phyloP scores from a whole-genome alignment of 768 basidiomycete species.

The Pseudohyphozyma bogoriensis region DNA sequence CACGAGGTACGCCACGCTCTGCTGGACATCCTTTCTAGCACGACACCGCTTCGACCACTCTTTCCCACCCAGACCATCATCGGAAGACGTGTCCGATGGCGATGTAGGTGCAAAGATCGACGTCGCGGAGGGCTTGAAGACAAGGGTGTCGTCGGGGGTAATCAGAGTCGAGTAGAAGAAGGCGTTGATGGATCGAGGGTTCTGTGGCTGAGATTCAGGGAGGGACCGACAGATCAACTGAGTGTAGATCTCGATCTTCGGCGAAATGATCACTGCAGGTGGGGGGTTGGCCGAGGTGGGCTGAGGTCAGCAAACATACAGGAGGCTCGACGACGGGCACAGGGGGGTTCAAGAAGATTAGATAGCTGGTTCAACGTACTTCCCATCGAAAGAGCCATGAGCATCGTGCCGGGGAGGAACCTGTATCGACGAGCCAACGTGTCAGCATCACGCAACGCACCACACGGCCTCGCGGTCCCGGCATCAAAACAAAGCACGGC shows the following conservation, averaged over 20 bases:
- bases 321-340: no score
- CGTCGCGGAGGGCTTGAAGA: no score
- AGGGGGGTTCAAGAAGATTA: background rate
- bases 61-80: background rate
- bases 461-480: background rate
- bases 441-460: background rate
- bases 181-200: background rate
- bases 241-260: background rate
- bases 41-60: slow-evolving; percentile 10
- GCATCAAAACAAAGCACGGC: background rate
- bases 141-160: background rate
- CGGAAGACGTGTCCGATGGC: background rate
- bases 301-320: background rate
- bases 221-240: slow-evolving; percentile 8
- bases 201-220: no score
- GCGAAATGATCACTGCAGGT: slow-evolving; percentile 7
- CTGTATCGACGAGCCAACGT: background rate
- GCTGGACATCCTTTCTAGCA: background rate
- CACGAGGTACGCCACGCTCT: background rate
- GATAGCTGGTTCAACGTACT: slow-evolving; percentile 6
- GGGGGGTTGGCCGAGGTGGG: slow-evolving; percentile 12
- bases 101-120: background rate
- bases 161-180: slow-evolving; percentile 4
- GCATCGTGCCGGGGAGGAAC: slow-evolving; percentile 2
- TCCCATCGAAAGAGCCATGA: slow-evolving; percentile 19